Base-by-base conservation (phyloP, 306 rosid genomes). In the Sicyos baderoa region DNA sequence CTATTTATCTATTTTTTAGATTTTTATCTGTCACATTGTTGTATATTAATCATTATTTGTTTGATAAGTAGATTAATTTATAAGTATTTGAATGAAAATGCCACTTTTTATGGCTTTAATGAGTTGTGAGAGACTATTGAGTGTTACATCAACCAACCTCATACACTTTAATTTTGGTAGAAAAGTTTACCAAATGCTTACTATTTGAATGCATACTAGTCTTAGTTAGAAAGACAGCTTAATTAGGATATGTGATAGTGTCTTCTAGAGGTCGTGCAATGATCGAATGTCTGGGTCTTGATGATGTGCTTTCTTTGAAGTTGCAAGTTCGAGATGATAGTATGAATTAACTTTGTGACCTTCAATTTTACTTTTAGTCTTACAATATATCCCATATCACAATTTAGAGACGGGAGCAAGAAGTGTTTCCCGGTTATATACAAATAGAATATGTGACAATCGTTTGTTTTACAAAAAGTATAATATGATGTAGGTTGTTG, bases 61-160 rank as follows among this genome's bases (percentile, higher is more conserved):
- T 51, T 17, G n/a, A 13, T 47, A 47, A 27, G 44, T 58, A 58
- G 17, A 15, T 16, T 27, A 16, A 29, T 29, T 5, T 27, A 21
- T 13, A 13, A 25, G 1, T 15, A 14, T 7, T 60, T 7, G 35
- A 16, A 7, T 4, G 8, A 32, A 60, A 32, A 29, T 16, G 48
- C 45, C 45, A 60, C 69, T 40, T 63, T 63, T 40, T 3, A 18
- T 37, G 51, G 51, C 51, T 63, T 63, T n/a, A n/a, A n/a, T 15
- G 8, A 27, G 0, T 27, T 58, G 64, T 27, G 47, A 16, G 48
- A 32, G 6, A 61, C n/a, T n/a, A 16, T 9, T 17, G 68, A 37
- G 68, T 61, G 68, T n/a, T 18, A 37, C 68, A 62, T 44, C 18
- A 11, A 22, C 53, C 13, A 21, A 44, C 53, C 27, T 42, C 12